Evolutionary conservation across 495 filamentous ascomycete genomes (phyloP).

Genomic region (Melanomma pulvis-pyrius): DNA sequence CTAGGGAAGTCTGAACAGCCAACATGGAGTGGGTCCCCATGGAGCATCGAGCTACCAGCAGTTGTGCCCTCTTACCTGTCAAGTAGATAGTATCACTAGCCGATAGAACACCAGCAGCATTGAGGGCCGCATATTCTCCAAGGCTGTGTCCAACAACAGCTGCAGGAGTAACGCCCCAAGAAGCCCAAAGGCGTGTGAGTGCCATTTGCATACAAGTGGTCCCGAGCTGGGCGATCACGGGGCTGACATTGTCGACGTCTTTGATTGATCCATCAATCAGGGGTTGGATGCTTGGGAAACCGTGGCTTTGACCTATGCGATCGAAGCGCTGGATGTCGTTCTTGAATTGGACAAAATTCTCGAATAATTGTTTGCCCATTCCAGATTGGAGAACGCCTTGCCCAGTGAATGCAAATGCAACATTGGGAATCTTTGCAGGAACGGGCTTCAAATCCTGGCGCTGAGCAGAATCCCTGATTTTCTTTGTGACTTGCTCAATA

Average conservation of each 20-base stretch:
- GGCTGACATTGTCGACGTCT: conserved; percentile 31
- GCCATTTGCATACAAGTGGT: conserved; percentile 48
- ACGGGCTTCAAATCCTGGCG: conserved; percentile 33
- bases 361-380: conserved; percentile 46
- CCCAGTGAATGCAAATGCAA: conserved; percentile 31
- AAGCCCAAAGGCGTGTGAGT: conserved; percentile 42
- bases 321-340: conserved; percentile 41
- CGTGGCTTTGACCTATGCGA: conserved; percentile 38
- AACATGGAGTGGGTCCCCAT: conserved; percentile 54
- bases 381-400: conserved; percentile 26
- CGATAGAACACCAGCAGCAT: conserved; percentile 48
- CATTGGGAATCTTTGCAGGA: conserved; percentile 38
- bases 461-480: conserved; percentile 13
- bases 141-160: conserved; percentile 51
- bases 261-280: conserved; percentile 35
- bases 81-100: conserved; percentile 47
- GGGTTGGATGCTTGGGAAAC: conserved; percentile 45
- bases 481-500: conserved; percentile 37
- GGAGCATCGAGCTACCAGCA: conserved; percentile 41
- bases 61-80: conserved; percentile 44
- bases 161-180: conserved; percentile 44
- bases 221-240: conserved; percentile 43
- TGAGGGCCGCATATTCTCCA: conserved; percentile 52
- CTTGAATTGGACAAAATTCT: conserved; percentile 40
- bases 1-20: conserved; percentile 47